phyloP scores from a whole-genome alignment of 306 rosid genomes.

The Hippophae tibetana region DNA sequence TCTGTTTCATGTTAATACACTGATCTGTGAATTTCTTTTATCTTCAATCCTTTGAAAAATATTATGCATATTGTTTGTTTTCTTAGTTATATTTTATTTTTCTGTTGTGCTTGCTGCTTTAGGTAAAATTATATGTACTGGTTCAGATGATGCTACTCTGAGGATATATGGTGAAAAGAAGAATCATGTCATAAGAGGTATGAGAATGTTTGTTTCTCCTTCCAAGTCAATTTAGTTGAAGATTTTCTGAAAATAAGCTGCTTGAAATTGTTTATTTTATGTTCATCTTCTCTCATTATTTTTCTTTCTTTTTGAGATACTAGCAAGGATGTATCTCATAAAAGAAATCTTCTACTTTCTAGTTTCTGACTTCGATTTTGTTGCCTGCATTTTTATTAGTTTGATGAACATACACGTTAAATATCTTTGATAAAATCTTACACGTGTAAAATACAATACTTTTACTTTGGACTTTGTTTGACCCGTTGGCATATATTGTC shows the following conservation, averaged over 20 bases:
- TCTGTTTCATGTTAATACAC: not conserved
- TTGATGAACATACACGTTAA: too few species aligned
- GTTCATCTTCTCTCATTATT: too few species aligned
- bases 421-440: too few species aligned
- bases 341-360: too few species aligned
- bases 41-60: not conserved
- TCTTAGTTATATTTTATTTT: not conserved
- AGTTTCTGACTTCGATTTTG: too few species aligned
- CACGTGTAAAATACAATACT: not conserved
- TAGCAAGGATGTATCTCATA: too few species aligned
- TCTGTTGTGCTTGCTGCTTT: conserved; percentile 20
- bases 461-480: conserved; percentile 1
- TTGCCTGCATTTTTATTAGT: too few species aligned
- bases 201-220: conserved; percentile 6
- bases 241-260: not conserved
- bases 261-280: too few species aligned
- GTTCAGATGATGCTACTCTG: conserved; percentile 81
- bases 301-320: too few species aligned
- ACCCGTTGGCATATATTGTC: conserved; percentile 11
- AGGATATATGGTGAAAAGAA: conserved; percentile 65
- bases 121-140: conserved; percentile 86
- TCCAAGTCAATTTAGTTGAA: not conserved
- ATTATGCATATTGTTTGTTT: conserved; percentile 6
- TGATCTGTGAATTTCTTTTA: conserved; percentile 3
- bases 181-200: conserved; percentile 77